phyloP scores from a whole-genome alignment of 768 basidiomycete species.

The Sporobolomyces roseus region DNA sequence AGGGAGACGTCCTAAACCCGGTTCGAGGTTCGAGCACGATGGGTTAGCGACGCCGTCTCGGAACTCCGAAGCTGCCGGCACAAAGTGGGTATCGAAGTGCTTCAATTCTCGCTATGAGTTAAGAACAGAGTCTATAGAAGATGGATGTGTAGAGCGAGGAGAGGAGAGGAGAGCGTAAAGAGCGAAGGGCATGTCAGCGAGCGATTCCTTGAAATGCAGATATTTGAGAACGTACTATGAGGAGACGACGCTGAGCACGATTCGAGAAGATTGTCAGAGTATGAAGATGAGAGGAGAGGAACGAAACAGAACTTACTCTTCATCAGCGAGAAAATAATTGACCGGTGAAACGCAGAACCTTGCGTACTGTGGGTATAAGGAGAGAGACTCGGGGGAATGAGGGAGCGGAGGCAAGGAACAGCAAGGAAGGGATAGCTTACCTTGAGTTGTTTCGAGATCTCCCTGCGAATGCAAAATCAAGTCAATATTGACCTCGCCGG shows the following conservation, averaged over 20 bases:
- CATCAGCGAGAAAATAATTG: slow-evolving; percentile 90
- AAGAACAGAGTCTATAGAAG: background rate
- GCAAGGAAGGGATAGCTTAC: background rate
- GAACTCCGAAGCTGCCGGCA: too few species aligned
- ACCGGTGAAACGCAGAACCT: slow-evolving; percentile 94
- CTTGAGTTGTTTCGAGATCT: slow-evolving; percentile 93
- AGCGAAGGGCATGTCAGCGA: too few species aligned
- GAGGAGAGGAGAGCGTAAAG: background rate
- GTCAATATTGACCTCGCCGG: background rate
- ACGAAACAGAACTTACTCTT: slow-evolving; percentile 57
- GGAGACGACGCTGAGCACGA: background rate
- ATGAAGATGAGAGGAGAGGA: too few species aligned
- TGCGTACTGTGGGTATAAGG: background rate
- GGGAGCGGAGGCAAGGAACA: background rate
- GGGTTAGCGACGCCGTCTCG: too few species aligned
- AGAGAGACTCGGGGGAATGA: background rate
- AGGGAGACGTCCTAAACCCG: too few species aligned
- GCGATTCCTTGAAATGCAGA: too few species aligned
- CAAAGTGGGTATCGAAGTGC: too few species aligned
- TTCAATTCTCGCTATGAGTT: too few species aligned
- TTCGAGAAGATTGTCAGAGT: background rate
- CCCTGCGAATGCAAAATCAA: background rate
- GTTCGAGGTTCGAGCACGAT: too few species aligned
- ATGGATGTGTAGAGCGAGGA: too few species aligned
- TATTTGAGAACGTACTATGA: background rate